These are phyloP conservation scores for Juglanconis juglandina DNA, from an alignment of 2,329 filamentous ascomycete genomes.

Conservation along the genomic window DNA sequence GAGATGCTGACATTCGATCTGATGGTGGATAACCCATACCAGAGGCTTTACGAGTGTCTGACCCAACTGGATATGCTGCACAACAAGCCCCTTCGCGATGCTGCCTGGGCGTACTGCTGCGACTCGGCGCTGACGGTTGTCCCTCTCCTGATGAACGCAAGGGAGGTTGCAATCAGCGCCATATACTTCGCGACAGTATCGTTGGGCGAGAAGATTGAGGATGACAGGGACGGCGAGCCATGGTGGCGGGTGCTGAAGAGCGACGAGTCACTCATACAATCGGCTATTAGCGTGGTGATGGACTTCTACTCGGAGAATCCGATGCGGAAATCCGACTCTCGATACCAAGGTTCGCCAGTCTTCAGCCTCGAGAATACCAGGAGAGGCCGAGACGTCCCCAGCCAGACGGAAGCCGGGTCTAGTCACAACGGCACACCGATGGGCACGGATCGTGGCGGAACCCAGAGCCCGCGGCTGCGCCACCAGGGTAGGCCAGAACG, in stretches of 20 bases:
- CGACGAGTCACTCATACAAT: slow-evolving; percentile 64
- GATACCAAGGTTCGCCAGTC: slow-evolving; percentile 47
- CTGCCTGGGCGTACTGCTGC: slow-evolving; percentile 90
- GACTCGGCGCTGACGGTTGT: slow-evolving; percentile 82
- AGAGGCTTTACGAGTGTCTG: slow-evolving; percentile 77
- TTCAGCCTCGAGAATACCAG: slow-evolving; percentile 56
- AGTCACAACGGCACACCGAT: slow-evolving; percentile 48
- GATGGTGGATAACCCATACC: slow-evolving; percentile 84
- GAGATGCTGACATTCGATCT: slow-evolving; percentile 93
- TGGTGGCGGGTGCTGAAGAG: slow-evolving; percentile 86
- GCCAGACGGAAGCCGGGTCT: slow-evolving; percentile 42
- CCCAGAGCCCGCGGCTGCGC: slow-evolving; percentile 43
- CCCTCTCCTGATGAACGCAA: slow-evolving; percentile 74
- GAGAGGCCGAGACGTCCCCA: slow-evolving; percentile 39
- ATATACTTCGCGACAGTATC: slow-evolving; percentile 84
- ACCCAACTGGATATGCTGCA: slow-evolving; percentile 70
- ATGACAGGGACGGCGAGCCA: slow-evolving; percentile 63
- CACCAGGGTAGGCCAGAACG: slow-evolving; percentile 33
- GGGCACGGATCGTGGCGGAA: slow-evolving; percentile 43
- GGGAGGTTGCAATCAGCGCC: slow-evolving; percentile 78
- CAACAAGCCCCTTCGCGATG: slow-evolving; percentile 78
- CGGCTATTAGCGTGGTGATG: slow-evolving; percentile 73
- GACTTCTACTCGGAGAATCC: slow-evolving; percentile 66
- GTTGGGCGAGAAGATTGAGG: slow-evolving; percentile 70
- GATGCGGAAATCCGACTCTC: slow-evolving; percentile 54